Percentiles rank a stretch among this genome's conserved stretches.
Evolutionary conservation across 2,329 filamentous ascomycete genomes (phyloP).

Genomic region (Fusarium citri): DNA sequence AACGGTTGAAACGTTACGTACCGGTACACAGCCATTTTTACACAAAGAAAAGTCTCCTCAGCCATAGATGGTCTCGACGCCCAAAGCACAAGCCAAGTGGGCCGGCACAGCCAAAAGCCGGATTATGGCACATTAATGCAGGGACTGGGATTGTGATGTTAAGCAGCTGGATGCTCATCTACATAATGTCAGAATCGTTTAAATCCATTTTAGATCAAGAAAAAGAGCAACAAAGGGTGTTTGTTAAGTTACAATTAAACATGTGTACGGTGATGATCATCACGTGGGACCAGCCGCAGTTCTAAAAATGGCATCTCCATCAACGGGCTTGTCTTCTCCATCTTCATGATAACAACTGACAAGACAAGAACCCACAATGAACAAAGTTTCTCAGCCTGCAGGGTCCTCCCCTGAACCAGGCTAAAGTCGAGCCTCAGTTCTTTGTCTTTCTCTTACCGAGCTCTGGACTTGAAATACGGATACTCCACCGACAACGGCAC

Average conservation of each 20-base stretch:
- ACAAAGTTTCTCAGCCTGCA: conserved; percentile 29
- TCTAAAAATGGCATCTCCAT: conserved; percentile 16
- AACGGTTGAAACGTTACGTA: conserved; percentile 19
- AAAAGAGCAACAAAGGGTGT: background rate
- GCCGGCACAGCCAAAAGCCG: conserved; percentile 39
- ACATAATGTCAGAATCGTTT: background rate
- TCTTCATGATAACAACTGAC: conserved; percentile 9
- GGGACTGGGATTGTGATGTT: conserved; percentile 31
- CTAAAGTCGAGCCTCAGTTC: conserved; percentile 36
- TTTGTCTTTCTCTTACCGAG: conserved; percentile 20
- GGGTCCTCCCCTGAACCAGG: conserved; percentile 35
- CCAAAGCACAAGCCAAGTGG: conserved; percentile 44
- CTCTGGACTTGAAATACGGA: background rate
- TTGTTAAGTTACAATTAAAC: background rate
- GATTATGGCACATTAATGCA: conserved; percentile 39
- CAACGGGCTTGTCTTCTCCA: conserved; percentile 6
- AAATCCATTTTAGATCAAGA: background rate
- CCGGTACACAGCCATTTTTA: background rate
- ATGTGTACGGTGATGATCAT: conserved; percentile 4
- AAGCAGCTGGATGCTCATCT: conserved; percentile 13
- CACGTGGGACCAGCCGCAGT: conserved; percentile 4
- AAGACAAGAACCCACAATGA: background rate
- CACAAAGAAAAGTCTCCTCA: conserved; percentile 15
- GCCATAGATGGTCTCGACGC: conserved; percentile 29
- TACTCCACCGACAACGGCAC: background rate